These are phyloP conservation scores for Backusella sp. DNA, from an alignment of 192 early-diverging fungal genomes.

Conservation along the genomic window DNA sequence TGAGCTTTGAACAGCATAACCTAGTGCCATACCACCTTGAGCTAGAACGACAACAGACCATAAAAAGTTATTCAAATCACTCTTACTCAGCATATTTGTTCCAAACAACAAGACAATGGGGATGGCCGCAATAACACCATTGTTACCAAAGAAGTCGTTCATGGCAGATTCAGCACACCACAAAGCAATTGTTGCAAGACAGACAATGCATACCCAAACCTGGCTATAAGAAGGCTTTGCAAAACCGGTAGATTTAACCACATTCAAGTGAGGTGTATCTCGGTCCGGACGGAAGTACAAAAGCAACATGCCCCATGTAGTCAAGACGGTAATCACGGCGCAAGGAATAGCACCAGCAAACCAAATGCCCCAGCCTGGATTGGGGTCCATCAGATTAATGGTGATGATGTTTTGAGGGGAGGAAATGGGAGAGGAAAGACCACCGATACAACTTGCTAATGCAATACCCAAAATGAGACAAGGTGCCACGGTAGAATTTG, in stretches of 20 bases:
- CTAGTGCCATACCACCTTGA: conserved; percentile 74
- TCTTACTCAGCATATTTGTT: conserved; percentile 64
- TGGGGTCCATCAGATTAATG: conserved; percentile 63
- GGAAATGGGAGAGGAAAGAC: conserved; percentile 75
- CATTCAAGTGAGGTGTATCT: conserved; percentile 19
- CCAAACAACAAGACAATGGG: conserved; percentile 71
- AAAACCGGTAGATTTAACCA: conserved; percentile 4
- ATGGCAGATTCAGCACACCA: conserved; percentile 63
- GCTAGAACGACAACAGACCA: conserved; percentile 59
- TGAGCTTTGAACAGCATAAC: conserved; percentile 56
- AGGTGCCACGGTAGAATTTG: conserved; percentile 52
- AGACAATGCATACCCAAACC: conserved; percentile 45
- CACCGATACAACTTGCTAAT: conserved; percentile 68
- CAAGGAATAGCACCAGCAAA: conserved; percentile 63
- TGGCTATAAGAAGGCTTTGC: conserved; percentile 2
- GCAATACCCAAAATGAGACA: conserved; percentile 73
- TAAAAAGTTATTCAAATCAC: conserved; percentile 69
- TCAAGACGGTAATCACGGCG: conserved; percentile 56
- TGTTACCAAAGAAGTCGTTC: conserved; percentile 61
- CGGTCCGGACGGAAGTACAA: conserved; percentile 14
- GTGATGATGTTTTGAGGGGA: conserved; percentile 80
- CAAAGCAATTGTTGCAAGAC: conserved; percentile 56
- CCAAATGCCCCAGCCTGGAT: conserved; percentile 66
- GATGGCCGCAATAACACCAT: conserved; percentile 70
- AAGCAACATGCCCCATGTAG: conserved; percentile 63